Percentiles rank a stretch among this genome's conserved stretches.
Evolutionary conservation across 2,329 filamentous ascomycete genomes (phyloP).

Genomic region (Diaporthe sp.): DNA sequence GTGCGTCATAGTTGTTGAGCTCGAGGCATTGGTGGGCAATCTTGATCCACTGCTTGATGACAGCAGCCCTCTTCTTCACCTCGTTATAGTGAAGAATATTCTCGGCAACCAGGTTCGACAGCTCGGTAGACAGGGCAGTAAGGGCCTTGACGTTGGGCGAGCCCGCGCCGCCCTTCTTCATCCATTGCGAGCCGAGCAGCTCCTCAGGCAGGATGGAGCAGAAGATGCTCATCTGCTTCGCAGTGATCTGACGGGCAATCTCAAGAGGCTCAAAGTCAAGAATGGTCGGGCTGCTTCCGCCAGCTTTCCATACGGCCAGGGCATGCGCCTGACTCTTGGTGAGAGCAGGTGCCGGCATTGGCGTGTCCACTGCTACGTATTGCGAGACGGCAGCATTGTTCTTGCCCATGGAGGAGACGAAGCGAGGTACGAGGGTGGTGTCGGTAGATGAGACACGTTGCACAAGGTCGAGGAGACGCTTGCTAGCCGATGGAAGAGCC

Average conservation of each 20-base stretch:
- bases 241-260: conserved; percentile 89
- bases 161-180: conserved; percentile 83
- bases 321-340: conserved; percentile 81
- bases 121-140: conserved; percentile 90
- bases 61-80: conserved; percentile 87
- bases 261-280: conserved; percentile 94
- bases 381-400: conserved; percentile 81
- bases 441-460: conserved; percentile 79
- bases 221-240: conserved; percentile 92
- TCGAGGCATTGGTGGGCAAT: conserved; percentile 88
- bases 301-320: conserved; percentile 80
- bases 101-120: conserved; percentile 93
- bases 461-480: conserved; percentile 83
- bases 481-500: conserved; percentile 81
- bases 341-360: conserved; percentile 77
- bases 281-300: conserved; percentile 78
- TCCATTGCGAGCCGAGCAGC: conserved; percentile 92
- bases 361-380: conserved; percentile 78
- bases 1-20: conserved; percentile 93
- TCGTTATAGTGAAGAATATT: conserved; percentile 91
- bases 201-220: conserved; percentile 94
- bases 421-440: conserved; percentile 82
- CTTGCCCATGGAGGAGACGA: conserved; percentile 90
- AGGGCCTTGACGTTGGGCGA: conserved; percentile 94
- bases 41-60: conserved; percentile 99